Conservation (phyloP, 495 filamentous ascomycete genomes). For the Aspergillus haitiensis region DNA sequence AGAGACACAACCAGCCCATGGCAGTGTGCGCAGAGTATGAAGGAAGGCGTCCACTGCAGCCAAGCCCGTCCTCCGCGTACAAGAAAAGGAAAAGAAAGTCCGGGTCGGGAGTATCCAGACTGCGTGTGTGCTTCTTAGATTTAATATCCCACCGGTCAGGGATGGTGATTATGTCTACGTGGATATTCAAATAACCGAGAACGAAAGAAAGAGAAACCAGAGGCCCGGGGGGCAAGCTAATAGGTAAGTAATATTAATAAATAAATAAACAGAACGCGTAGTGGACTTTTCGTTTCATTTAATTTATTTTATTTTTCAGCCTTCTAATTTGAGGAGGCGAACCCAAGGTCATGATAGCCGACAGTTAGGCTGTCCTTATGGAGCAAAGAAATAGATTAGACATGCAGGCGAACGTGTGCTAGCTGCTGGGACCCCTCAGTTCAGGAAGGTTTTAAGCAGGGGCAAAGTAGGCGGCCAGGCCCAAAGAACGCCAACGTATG, state of each 20-base stretch:
- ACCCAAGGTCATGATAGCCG: not conserved
- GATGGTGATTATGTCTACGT: not conserved
- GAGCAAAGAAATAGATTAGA: not conserved
- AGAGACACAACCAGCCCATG: not conserved
- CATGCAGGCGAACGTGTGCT: not conserved
- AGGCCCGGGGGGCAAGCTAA: not conserved
- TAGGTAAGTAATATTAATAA: not conserved
- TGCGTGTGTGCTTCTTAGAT: not conserved
- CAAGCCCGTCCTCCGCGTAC: not conserved
- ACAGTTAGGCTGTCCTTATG: not conserved
- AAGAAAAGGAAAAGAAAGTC: not conserved
- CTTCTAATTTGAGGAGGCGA: not conserved
- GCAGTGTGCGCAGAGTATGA: not conserved
- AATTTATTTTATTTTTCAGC: not conserved
- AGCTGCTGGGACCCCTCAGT: not conserved
- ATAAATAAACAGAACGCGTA: not conserved
- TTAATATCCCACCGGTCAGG: not conserved
- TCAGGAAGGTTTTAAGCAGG: constrained; percentile 10
- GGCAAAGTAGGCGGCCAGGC: not conserved
- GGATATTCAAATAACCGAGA: not conserved
- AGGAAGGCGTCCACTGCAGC: not conserved
- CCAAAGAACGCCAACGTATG: constrained; percentile 14
- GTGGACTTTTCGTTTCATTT: not conserved
- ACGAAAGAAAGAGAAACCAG: not conserved
- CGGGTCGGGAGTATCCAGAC: not conserved